Evolutionary conservation across 495 filamentous ascomycete species (phyloP).

Genomic region (Tuber calosporum): DNA sequence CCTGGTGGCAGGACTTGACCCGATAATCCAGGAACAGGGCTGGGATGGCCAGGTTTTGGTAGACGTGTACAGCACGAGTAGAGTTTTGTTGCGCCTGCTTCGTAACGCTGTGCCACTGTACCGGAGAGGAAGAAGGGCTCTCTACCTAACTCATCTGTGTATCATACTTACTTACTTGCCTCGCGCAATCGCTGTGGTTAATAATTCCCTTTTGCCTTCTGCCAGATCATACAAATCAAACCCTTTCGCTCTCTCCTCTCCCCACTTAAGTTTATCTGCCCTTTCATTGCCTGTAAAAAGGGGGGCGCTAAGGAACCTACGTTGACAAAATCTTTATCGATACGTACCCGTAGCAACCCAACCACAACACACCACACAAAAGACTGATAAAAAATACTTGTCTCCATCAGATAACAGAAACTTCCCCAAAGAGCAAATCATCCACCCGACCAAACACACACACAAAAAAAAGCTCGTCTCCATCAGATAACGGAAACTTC

Average conservation of each 20-base stretch:
- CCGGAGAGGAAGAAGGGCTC: background rate
- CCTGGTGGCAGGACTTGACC: background rate
- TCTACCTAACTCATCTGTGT: background rate
- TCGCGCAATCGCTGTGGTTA: background rate
- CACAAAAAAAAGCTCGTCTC: constrained; percentile 3
- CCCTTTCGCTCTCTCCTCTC: background rate
- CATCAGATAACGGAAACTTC: constrained; percentile 27
- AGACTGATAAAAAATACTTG: constrained; percentile 6
- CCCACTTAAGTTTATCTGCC: background rate
- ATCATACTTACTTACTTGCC: background rate
- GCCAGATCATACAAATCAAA: background rate
- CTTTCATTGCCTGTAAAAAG: background rate
- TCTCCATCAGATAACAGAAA: constrained; percentile 28
- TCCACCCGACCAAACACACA: background rate
- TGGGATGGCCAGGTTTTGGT: background rate
- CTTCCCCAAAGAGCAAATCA: background rate
- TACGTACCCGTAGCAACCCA: background rate
- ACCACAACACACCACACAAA: background rate
- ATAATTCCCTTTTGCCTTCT: background rate
- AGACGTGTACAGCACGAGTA: background rate
- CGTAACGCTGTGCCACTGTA: background rate
- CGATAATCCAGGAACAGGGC: background rate
- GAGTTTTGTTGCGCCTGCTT: background rate
- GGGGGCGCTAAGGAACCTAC: background rate
- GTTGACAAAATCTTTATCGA: constrained; percentile 1